A percentile compares a stretch with the other conserved stretches of the same genome.
These are phyloP conservation scores for Suillus fuscotomentosus DNA, from an alignment of 768 basidiomycete species.

Conservation along the genomic window DNA sequence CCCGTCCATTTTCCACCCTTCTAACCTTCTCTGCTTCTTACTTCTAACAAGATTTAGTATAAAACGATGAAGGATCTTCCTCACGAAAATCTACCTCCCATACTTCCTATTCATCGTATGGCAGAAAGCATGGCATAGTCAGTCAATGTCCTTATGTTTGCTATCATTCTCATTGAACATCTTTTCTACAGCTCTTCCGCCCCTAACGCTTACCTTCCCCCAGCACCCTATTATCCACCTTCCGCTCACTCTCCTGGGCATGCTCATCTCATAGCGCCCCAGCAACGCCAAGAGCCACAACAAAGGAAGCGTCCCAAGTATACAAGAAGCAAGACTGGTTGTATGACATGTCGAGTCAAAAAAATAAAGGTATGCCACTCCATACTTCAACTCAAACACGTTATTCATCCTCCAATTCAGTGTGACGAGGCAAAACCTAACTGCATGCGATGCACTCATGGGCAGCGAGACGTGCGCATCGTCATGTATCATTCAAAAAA, in stretches of 20 bases:
- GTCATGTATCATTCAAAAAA: constrained; percentile 4
- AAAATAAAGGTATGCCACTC: constrained; percentile 78
- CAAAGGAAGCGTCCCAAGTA: constrained; percentile 87
- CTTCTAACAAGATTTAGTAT: constrained; percentile 39
- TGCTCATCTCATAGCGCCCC: constrained; percentile 48
- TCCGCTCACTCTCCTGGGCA: constrained; percentile 29
- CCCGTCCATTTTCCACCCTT: constrained; percentile 39
- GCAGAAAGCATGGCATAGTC: constrained; percentile 56
- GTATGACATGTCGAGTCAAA: constrained; percentile 89
- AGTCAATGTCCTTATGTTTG: constrained; percentile 26
- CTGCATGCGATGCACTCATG: constrained; percentile 84
- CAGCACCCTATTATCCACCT: constrained; percentile 39
- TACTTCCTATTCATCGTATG: constrained; percentile 38
- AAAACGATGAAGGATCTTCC: constrained; percentile 46
- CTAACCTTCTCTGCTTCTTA: constrained; percentile 31
- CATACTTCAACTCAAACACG: neutral
- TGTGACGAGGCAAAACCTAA: constrained; percentile 91
- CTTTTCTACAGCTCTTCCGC: constrained; percentile 33
- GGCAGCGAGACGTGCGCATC: constrained; percentile 70
- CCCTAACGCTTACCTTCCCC: constrained; percentile 40
- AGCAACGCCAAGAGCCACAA: constrained; percentile 49
- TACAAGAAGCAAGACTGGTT: constrained; percentile 92
- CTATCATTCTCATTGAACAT: constrained; percentile 15
- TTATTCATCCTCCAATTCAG: constrained; percentile 33
- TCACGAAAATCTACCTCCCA: constrained; percentile 37